Evolutionary conservation across 805 yeast genomes (phyloP).

Genomic region (Saccharomyces kudriavzevii): DNA sequence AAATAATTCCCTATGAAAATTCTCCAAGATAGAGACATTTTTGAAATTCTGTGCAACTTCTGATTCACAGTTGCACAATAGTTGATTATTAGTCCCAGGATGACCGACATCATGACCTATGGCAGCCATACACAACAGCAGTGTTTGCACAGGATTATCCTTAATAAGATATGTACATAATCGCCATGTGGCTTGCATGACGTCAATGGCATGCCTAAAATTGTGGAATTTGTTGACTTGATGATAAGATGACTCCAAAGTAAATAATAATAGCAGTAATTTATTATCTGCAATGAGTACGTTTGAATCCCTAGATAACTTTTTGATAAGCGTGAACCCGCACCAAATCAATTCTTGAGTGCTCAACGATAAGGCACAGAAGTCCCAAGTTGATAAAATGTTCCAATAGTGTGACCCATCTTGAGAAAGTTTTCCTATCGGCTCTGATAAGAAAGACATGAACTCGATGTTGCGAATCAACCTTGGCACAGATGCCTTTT

Average conservation of each 20-base stretch:
- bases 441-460: conserved; percentile 2
- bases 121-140: conserved; percentile 68
- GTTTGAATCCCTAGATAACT: conserved; percentile 14
- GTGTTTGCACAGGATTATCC: conserved; percentile 36
- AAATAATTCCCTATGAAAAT: conserved; percentile 68
- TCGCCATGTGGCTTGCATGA: conserved; percentile 79
- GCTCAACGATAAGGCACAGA: conserved; percentile 23
- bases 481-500: conserved; percentile 11
- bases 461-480: conserved; percentile 16
- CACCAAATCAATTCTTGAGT: conserved; percentile 24
- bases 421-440: conserved; percentile 4
- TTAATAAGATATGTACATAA: conserved; percentile 29
- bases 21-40: conserved; percentile 68
- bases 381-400: conserved; percentile 23
- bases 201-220: conserved; percentile 93
- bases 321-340: conserved; percentile 18
- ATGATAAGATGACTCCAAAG: conserved; percentile 70
- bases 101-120: conserved; percentile 95
- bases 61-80: conserved; percentile 49
- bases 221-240: conserved; percentile 88
- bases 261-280: conserved; percentile 52
- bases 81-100: conserved; percentile 86
- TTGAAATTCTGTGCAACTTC: conserved; percentile 58
- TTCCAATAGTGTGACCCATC: conserved; percentile 13
- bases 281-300: conserved; percentile 32